Conservation (phyloP, 805 yeast species). For the Torulaspora microellipsoides region DNA sequence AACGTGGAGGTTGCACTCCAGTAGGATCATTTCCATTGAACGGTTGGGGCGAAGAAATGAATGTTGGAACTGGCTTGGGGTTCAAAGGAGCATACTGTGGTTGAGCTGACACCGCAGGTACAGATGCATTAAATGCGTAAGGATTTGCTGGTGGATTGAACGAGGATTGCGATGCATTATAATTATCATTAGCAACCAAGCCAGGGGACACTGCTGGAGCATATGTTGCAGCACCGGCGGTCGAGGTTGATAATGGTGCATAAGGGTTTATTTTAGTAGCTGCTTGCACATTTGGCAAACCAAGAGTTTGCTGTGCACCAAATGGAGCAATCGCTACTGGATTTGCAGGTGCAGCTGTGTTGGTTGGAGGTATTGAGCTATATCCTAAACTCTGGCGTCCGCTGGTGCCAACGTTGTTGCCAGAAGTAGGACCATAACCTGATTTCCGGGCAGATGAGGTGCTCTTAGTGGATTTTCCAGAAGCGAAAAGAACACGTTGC, state of each 20-base stretch:
- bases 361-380: slow-evolving; percentile 1
- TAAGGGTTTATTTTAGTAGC: slow-evolving; percentile 16
- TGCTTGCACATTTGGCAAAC: slow-evolving; percentile 4
- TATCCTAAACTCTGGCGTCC: slow-evolving; percentile 1
- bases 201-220: slow-evolving; percentile 9
- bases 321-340: not conserved
- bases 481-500: slow-evolving; percentile 72
- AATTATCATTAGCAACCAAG: not conserved
- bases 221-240: slow-evolving; percentile 29
- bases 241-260: slow-evolving; percentile 18
- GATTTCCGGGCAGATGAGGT: slow-evolving; percentile 5
- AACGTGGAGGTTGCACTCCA: slow-evolving; percentile 35
- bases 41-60: slow-evolving; percentile 19
- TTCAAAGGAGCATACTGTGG: slow-evolving; percentile 28
- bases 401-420: slow-evolving; percentile 1
- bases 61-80: slow-evolving; percentile 24
- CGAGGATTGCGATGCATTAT: slow-evolving; percentile 4
- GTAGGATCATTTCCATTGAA: slow-evolving; percentile 45
- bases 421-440: slow-evolving; percentile 8
- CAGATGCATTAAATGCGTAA: slow-evolving; percentile 26
- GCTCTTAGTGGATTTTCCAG: slow-evolving; percentile 33
- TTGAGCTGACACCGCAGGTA: slow-evolving; percentile 7
- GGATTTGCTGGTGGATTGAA: slow-evolving; percentile 28
- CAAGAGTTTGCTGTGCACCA: not conserved
- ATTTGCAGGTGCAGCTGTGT: not conserved